Evolutionary conservation across 1,139 yeast genomes (phyloP), one percentile per base, ranked within the genome.

Genomic region (Lodderomyces theae): DNA sequence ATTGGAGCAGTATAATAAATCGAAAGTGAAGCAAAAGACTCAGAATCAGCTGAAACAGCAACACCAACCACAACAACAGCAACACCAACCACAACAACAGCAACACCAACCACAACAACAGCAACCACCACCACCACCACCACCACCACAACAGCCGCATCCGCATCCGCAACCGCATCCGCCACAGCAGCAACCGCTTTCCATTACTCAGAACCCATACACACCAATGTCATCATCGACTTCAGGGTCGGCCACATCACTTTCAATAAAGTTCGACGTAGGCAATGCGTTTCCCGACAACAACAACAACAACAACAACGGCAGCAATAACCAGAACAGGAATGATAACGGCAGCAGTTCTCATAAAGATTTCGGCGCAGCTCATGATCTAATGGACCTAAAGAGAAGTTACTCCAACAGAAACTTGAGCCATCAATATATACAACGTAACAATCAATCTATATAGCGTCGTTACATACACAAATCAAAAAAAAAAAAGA

Each of bases 381-480:
- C 44, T 21, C 44, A 43, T 25, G 49, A 46, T 33, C 40, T 46
- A 21, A 42, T 46, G 38, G 42, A 41, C 19, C 35, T 45, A 23
- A 37, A 44, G 49, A 40, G 45, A 28, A 37, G 35, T 16, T 30
- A 15, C 17, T 37, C 39, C 19, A 13, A 35, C 10, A 25, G 23
- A 9, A 21, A 13, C 16, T 24, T 26, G 16, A 26, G n/a, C 18
- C 26, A 25, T 13, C 32, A 31, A 6, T 4, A 8, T 17, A 34
- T 23, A 9, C 13, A 19, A 32, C 35, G 17, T 25, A 15, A 30
- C 13, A 13, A 30, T 30, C 19, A 16, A 30, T 30, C 22, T 30
- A 30, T 30, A 30, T 16, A 18, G 16, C 13, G 19, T 19, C 5
- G 5, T 8, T 19, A 19, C 22, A n/a, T n/a, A n/a, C n/a, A n/a